Conservation (phyloP, 768 basidiomycete genomes). For the Baorangia bicolor region DNA sequence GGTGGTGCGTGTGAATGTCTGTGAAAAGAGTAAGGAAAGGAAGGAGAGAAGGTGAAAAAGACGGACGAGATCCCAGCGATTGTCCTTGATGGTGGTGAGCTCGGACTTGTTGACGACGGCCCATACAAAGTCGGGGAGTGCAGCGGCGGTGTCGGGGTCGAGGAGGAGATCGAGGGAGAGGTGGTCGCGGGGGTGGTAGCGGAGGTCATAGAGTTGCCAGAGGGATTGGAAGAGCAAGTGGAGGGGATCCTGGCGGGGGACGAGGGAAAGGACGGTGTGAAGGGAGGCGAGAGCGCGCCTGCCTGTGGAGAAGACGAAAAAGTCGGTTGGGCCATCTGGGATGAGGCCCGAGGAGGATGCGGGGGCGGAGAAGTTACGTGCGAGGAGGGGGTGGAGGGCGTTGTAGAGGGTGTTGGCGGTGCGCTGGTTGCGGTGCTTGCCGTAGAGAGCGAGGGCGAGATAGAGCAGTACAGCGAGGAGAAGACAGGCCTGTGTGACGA, state of each 20-base stretch:
- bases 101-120: slow-evolving; percentile 81
- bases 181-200: slow-evolving; percentile 66
- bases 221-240: slow-evolving; percentile 61
- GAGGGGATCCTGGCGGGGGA: slow-evolving; percentile 82
- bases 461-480: slow-evolving; percentile 56
- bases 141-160: slow-evolving; percentile 34
- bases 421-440: slow-evolving; percentile 55
- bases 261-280: slow-evolving; percentile 75
- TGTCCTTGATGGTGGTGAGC: slow-evolving; percentile 61
- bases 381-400: slow-evolving; percentile 56
- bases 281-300: slow-evolving; percentile 72
- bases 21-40: slow-evolving; percentile 3
- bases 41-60: background rate
- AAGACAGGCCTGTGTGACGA: slow-evolving; percentile 64
- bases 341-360: slow-evolving; percentile 49
- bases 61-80: slow-evolving; percentile 86
- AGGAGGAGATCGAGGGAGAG: slow-evolving; percentile 82
- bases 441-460: slow-evolving; percentile 54
- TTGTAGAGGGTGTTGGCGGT: slow-evolving; percentile 67
- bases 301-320: slow-evolving; percentile 86
- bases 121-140: slow-evolving; percentile 74
- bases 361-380: slow-evolving; percentile 75
- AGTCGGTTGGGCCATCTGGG: slow-evolving; percentile 73
- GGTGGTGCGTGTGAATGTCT: slow-evolving; percentile 82
- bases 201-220: slow-evolving; percentile 71